Percentiles rank a stretch among this genome's conserved stretches.
These are phyloP conservation scores for Triticum aestivum DNA, from an alignment of 176 grass and related monocot species.

Conservation along the genomic window IWGSC_CS_RefSeq_v2.1 NC_057814.1:114454437-114454936, in stretches of 20 bases:
- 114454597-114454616: slow-evolving; percentile 72
- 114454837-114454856: no score
- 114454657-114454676: slow-evolving; percentile 52
- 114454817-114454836: no score
- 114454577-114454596: slow-evolving; percentile 76
- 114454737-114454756: slow-evolving; percentile 6
- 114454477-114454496: neutral
- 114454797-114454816: neutral
- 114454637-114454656: slow-evolving; percentile 68
- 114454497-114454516: slow-evolving; percentile 21
- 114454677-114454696: neutral
- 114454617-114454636: slow-evolving; percentile 58
- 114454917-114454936: no score
- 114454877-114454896: no score
- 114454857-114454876: no score
- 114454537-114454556: slow-evolving; percentile 33
- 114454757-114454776: neutral
- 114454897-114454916: no score
- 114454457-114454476: neutral
- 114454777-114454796: neutral
- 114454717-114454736: neutral
- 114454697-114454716: slow-evolving; percentile 4
- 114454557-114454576: slow-evolving; percentile 41
- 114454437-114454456: no score
- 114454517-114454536: slow-evolving; percentile 66